These are phyloP conservation scores for Neonectria sp. DNA, from an alignment of 2,329 filamentous ascomycete species.

Conservation along the genomic window DNA sequence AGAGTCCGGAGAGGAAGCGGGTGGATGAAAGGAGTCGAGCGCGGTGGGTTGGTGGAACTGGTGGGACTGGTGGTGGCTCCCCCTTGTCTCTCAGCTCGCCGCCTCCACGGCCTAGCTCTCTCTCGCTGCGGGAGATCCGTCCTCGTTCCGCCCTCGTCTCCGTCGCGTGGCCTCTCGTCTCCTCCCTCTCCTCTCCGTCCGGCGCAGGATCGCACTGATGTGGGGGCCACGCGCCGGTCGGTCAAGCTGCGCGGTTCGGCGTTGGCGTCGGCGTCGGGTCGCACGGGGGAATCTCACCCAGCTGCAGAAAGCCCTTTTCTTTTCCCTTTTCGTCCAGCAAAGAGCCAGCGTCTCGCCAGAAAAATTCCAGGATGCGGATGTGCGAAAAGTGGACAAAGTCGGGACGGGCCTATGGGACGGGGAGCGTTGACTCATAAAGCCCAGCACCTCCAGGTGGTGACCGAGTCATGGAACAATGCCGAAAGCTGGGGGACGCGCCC, in stretches of 20 bases:
- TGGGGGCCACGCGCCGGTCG: conserved; percentile 11
- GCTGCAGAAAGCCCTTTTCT: background rate
- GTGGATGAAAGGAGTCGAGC: conserved; percentile 16
- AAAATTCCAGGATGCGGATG: conserved; percentile 18
- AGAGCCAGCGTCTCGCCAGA: background rate
- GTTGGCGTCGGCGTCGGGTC: conserved; percentile 5
- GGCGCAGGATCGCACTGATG: background rate
- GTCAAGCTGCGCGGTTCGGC: background rate
- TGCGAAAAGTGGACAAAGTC: conserved; percentile 39
- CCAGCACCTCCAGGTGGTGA: conserved; percentile 25
- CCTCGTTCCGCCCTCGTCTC: background rate
- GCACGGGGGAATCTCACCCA: background rate
- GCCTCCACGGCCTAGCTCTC: background rate
- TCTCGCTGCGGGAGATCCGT: background rate
- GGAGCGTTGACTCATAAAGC: conserved; percentile 49
- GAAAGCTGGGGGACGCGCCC: background rate
- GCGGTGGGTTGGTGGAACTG: background rate
- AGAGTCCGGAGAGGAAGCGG: conserved; percentile 12
- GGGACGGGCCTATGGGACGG: conserved; percentile 38
- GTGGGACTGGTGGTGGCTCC: background rate
- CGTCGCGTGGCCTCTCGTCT: conserved; percentile 3
- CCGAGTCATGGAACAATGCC: conserved; percentile 44
- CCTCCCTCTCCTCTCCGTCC: conserved; percentile 7
- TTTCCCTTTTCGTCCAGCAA: background rate
- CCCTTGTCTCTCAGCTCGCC: no score